Percentiles rank a stretch among this genome's conserved stretches.
These are phyloP conservation scores for Mallotus japonicus DNA, from an alignment of 441 rosid genomes.

Conservation along the genomic window DNA sequence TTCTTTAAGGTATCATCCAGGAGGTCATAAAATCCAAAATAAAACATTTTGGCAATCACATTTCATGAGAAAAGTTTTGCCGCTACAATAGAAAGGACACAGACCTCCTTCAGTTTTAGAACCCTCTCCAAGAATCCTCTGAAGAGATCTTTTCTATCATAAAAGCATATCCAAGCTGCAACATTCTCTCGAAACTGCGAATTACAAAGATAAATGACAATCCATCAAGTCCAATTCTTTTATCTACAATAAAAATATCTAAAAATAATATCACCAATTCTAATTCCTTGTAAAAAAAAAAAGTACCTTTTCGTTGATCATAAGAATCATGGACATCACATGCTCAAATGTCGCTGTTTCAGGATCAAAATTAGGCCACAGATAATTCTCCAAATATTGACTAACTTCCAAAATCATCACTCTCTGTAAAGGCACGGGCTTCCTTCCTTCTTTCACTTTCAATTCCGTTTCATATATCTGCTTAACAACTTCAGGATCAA, in stretches of 20 bases:
- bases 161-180: conserved; percentile 96
- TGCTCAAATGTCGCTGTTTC: conserved; percentile 87
- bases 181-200: conserved; percentile 97
- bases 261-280: too few species aligned
- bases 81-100: too few species aligned
- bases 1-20: too few species aligned
- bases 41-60: too few species aligned
- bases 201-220: neutral
- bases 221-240: neutral
- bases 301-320: conserved; percentile 94
- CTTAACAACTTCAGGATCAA: conserved; percentile 75
- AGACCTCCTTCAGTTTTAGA: conserved; percentile 86
- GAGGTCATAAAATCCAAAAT: too few species aligned
- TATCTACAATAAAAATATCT: neutral
- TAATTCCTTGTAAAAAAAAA: neutral
- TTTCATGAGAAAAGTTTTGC: too few species aligned
- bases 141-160: conserved; percentile 70
- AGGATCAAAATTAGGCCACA: conserved; percentile 91
- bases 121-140: conserved; percentile 75
- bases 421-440: conserved; percentile 88
- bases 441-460: conserved; percentile 64
- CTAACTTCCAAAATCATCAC: conserved; percentile 97
- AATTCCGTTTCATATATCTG: conserved; percentile 83
- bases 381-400: conserved; percentile 93
- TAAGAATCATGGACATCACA: conserved; percentile 95